Evolutionary conservation across 1,139 yeast genomes (phyloP), one percentile per base, ranked within the genome.

Genomic region (Magnusiomyces ingens): DNA sequence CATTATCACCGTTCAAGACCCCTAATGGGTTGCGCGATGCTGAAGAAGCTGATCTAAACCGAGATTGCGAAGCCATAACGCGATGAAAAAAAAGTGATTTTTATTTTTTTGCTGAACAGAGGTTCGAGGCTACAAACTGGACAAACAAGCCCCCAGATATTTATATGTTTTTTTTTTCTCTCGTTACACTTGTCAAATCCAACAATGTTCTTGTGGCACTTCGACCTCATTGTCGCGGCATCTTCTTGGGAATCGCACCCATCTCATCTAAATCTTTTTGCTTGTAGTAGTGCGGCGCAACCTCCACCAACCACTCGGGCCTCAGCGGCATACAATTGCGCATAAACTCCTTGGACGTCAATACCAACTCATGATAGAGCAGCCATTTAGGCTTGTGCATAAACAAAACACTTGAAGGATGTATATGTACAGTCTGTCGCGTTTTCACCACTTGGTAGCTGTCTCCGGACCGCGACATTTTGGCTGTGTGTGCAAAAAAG

Each of bases 341-440:
- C 88, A 93, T 87, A 66, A 81, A 93, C 71, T 91, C 98, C 66
- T 84, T 87, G 48, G 88, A 80, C 0, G 99, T 93, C 41, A 87
- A 71, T 45, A 93, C 93, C 62, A 93, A 73, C 63, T 91, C 97
- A 63, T 90, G 87, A 66, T 89, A 93, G 22, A 93, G 68, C 1
- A 93, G 67, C 64, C 81, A 74, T 60, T 79, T 82, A 4, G 93
- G 96, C 57, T 79, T 81, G 15, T 75, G 72, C 6, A 77, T 75
- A 62, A 75, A 77, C 45, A 89, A 60, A 0, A 79, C 77, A 1
- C 93, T 84, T 0, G 95, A 85, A 0, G 99, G 99, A 64, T 93
- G 99, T 8, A 93, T 77, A 64, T 74, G 78, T 1, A 90, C 89
- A 1, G 82, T 75, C 61, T 83, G 88, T 57, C 79, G 79, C 53